Conservation (phyloP, 2,329 filamentous ascomycete genomes). For the Akanthomyces dipterigenus region DNA sequence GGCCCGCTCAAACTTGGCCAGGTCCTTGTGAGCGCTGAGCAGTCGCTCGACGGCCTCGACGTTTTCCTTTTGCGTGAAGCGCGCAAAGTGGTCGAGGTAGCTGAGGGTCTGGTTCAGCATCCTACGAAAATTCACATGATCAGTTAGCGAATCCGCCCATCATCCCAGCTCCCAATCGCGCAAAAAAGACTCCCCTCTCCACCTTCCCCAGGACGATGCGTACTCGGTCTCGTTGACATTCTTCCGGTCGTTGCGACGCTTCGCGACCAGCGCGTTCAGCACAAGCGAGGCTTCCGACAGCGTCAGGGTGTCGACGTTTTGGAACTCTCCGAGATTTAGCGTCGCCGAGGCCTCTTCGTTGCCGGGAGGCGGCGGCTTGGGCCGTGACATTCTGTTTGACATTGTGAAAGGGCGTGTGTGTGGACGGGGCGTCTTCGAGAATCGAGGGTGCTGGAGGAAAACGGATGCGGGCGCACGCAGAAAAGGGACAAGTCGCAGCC, state of each 20-base stretch:
- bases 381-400: slow-evolving; percentile 51
- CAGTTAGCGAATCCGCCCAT: slow-evolving; percentile 8
- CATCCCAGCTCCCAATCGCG: too few relatives aligned
- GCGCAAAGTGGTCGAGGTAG: slow-evolving; percentile 89
- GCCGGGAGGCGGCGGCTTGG: slow-evolving; percentile 61
- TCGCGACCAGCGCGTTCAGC: slow-evolving; percentile 80
- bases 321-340: slow-evolving; percentile 88
- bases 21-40: slow-evolving; percentile 68
- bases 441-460: neutral
- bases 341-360: slow-evolving; percentile 82
- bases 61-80: slow-evolving; percentile 92
- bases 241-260: slow-evolving; percentile 71
- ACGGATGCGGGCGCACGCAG: neutral
- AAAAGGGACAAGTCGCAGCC: neutral
- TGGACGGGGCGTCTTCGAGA: too few relatives aligned
- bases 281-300: slow-evolving; percentile 88
- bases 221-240: slow-evolving; percentile 81
- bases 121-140: slow-evolving; percentile 29
- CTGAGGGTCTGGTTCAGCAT: slow-evolving; percentile 83
- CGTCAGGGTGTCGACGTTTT: slow-evolving; percentile 84
- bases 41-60: slow-evolving; percentile 90
- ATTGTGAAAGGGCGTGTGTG: slow-evolving; percentile 14
- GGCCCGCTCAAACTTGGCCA: slow-evolving; percentile 89
- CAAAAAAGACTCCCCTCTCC: too few relatives aligned
- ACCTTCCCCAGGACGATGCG: slow-evolving; percentile 24